phyloP scores from a whole-genome alignment of 2,329 filamentous ascomycete genomes.

The Pyrenochaeta sp. region DNA sequence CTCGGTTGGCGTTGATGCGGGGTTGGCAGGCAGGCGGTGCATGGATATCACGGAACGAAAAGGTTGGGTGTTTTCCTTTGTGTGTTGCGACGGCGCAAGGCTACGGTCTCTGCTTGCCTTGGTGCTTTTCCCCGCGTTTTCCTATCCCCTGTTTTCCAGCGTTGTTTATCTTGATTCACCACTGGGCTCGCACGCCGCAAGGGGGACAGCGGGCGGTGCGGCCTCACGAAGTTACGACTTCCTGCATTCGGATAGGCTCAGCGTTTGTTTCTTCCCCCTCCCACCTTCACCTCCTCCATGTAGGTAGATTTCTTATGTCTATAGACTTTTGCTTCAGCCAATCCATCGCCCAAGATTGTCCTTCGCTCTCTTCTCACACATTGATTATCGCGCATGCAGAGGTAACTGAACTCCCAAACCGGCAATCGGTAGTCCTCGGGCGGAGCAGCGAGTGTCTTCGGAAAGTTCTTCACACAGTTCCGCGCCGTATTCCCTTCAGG shows the following conservation, averaged over 20 bases:
- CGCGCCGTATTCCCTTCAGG: too few species aligned
- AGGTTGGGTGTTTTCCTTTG: too few species aligned
- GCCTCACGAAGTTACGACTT: slow-evolving; percentile 28
- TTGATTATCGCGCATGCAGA: too few species aligned
- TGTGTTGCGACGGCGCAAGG: neutral
- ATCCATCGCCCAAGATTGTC: neutral
- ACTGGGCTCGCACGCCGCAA: slow-evolving; percentile 43
- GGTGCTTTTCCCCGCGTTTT: too few species aligned
- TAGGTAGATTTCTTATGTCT: slow-evolving; percentile 14
- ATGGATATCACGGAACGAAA: too few species aligned
- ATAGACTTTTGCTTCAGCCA: slow-evolving; percentile 7
- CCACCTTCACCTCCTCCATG: slow-evolving; percentile 1
- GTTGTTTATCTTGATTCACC: slow-evolving; percentile 47
- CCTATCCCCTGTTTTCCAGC: neutral
- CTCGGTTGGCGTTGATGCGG: too few species aligned
- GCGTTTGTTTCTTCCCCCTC: slow-evolving; percentile 5
- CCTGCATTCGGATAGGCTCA: slow-evolving; percentile 16
- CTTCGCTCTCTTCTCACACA: too few species aligned
- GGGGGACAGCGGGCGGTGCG: slow-evolving; percentile 1
- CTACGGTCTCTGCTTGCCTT: too few species aligned
- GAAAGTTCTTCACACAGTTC: neutral
- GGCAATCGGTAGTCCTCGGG: too few species aligned
- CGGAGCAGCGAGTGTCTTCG: too few species aligned
- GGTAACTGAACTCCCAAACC: too few species aligned
- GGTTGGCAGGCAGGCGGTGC: too few species aligned